phyloP scores from a whole-genome alignment of 2,329 filamentous ascomycete genomes.

The Lasiodiplodia sp. region DNA sequence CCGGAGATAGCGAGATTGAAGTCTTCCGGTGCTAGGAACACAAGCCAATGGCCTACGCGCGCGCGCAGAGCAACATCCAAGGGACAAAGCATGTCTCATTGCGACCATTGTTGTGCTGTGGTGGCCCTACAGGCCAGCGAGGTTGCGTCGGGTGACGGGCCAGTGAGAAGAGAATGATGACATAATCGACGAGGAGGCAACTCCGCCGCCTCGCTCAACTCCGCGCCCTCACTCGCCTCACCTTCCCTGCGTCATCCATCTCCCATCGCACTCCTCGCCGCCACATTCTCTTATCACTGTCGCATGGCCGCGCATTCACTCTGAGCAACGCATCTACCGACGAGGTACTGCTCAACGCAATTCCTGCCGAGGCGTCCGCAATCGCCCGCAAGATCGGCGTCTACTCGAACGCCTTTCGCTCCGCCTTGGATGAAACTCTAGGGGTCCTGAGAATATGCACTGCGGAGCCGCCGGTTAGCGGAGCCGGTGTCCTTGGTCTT shows the following conservation, averaged over 20 bases:
- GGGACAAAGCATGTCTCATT: background rate
- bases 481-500: background rate
- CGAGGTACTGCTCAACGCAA: background rate
- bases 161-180: background rate
- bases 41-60: background rate
- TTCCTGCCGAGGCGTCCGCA: background rate
- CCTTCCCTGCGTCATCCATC: background rate
- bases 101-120: background rate
- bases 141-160: background rate
- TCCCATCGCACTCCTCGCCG: background rate
- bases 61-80: background rate
- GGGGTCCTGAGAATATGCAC: background rate
- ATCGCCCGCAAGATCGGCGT: background rate
- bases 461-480: background rate
- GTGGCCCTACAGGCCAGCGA: background rate
- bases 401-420: background rate
- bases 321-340: background rate
- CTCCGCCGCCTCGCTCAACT: background rate
- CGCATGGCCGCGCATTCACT: background rate
- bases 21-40: conserved; percentile 5
- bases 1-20: conserved; percentile 1
- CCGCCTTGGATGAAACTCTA: background rate
- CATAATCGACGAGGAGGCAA: background rate
- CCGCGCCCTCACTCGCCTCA: background rate
- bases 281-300: background rate